Conservation (phyloP, 2,329 filamentous ascomycete genomes). For the Waltergamsia citrina region DNA sequence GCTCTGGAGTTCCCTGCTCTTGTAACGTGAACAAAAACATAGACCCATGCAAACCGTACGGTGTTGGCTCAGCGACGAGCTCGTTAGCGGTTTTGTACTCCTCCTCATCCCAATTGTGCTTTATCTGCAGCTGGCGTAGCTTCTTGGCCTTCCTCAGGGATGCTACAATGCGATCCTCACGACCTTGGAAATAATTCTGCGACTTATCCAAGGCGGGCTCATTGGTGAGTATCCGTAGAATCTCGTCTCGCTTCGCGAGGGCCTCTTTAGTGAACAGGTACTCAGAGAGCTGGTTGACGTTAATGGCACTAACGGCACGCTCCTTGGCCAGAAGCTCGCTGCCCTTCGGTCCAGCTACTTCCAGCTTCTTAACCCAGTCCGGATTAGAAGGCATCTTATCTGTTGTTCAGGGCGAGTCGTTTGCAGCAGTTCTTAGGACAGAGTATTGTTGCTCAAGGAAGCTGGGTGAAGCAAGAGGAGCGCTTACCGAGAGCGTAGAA, state of each 20-base stretch:
- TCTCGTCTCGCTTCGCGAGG: slow-evolving; percentile 47
- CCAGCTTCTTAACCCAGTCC: slow-evolving; percentile 23
- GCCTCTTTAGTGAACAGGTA: slow-evolving; percentile 61
- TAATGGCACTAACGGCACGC: slow-evolving; percentile 56
- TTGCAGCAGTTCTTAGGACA: too few species aligned
- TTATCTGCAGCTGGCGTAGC: slow-evolving; percentile 53
- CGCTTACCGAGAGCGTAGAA: too few species aligned
- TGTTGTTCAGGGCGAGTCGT: background rate
- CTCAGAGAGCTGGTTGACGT: slow-evolving; percentile 56
- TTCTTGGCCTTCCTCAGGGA: slow-evolving; percentile 63
- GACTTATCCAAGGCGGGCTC: slow-evolving; percentile 71
- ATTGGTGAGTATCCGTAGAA: slow-evolving; percentile 54
- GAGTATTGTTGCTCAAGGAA: too few species aligned
- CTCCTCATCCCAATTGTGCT: slow-evolving; percentile 59
- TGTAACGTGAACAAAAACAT: slow-evolving; percentile 7
- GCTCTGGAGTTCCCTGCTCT: slow-evolving; percentile 3
- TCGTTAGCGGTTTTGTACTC: slow-evolving; percentile 58
- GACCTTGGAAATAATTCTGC: slow-evolving; percentile 65
- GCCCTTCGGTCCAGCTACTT: slow-evolving; percentile 52
- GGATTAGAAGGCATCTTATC: slow-evolving; percentile 12
- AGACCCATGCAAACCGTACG: slow-evolving; percentile 6
- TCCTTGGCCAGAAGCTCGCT: slow-evolving; percentile 60
- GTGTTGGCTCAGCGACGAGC: slow-evolving; percentile 60
- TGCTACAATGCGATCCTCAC: slow-evolving; percentile 58
- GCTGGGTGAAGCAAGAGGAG: too few species aligned